These are phyloP conservation scores for Suillus brevipes DNA, from an alignment of 768 basidiomycete species.

Conservation along the genomic window DNA sequence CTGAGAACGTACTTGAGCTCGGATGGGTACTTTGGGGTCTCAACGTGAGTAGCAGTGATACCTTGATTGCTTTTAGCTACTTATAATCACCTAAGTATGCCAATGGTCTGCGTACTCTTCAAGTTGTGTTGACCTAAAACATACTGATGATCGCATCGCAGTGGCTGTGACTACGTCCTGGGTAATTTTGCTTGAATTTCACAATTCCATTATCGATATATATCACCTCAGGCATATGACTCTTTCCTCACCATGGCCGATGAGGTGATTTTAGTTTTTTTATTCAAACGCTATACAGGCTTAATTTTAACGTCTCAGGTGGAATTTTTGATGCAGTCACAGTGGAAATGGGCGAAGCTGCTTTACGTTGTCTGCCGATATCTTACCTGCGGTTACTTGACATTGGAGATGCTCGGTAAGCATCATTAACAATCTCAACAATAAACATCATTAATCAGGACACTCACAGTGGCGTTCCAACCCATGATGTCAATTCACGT, in stretches of 20 bases:
- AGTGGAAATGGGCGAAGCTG: not conserved
- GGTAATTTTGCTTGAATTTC: not conserved
- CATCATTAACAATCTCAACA: too few relatives aligned
- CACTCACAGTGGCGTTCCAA: not conserved
- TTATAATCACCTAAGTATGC: not conserved
- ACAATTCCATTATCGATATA: not conserved
- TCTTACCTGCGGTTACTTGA: conserved; percentile 2
- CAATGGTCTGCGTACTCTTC: not conserved
- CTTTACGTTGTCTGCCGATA: conserved; percentile 14
- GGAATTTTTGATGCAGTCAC: conserved; percentile 1
- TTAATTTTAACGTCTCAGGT: not conserved
- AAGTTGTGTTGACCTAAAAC: not conserved
- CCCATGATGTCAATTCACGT: conserved; percentile 4
- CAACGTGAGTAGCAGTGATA: not conserved
- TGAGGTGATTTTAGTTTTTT: not conserved
- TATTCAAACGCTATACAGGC: not conserved
- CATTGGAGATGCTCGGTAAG: not conserved
- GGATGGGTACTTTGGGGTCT: not conserved
- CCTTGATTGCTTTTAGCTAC: not conserved
- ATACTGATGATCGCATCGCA: not conserved
- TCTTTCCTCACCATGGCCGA: conserved; percentile 2
- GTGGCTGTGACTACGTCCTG: conserved; percentile 1
- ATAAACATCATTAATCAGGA: too few relatives aligned
- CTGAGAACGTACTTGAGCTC: not conserved
- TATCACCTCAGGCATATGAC: conserved; percentile 3